Evolutionary conservation across 2,329 filamentous ascomycete species (phyloP).

Genomic region (Fusarium sp.): DNA sequence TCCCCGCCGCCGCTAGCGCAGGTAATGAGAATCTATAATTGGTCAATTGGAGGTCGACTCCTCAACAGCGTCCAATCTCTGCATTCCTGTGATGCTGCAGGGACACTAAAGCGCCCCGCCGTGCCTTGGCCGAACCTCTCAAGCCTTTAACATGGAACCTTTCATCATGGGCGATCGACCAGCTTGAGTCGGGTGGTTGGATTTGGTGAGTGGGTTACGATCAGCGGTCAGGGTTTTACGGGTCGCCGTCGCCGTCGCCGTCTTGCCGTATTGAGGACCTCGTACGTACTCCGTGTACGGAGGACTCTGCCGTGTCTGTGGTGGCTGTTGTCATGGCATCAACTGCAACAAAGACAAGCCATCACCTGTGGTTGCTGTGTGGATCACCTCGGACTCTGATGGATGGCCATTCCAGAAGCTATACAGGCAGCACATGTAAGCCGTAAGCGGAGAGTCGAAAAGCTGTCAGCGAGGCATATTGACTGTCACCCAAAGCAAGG

Average conservation of each 20-base stretch:
- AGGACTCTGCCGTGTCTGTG: not conserved
- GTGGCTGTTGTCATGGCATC: conserved; percentile 32
- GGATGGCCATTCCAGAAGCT: conserved; percentile 14
- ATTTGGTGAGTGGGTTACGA: conserved; percentile 33
- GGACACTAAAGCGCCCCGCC: conserved; percentile 43
- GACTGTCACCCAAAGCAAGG: not conserved
- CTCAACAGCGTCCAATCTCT: conserved; percentile 33
- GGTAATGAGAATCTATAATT: conserved; percentile 23
- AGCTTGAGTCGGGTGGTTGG: conserved; percentile 30
- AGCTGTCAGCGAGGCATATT: conserved; percentile 1
- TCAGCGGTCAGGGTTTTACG: conserved; percentile 42
- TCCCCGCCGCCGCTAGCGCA: conserved; percentile 29
- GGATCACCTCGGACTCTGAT: not conserved
- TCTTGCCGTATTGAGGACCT: too few species aligned
- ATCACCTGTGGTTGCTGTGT: not conserved
- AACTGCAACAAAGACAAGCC: conserved; percentile 6
- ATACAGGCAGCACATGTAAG: conserved; percentile 4
- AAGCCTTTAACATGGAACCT: conserved; percentile 38
- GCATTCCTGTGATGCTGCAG: conserved; percentile 36
- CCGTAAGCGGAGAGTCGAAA: not conserved
- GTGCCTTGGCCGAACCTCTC: conserved; percentile 40
- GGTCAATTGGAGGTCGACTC: conserved; percentile 38
- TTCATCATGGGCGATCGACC: conserved; percentile 38
- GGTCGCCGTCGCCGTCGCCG: not conserved
- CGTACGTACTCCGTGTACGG: not conserved